Percentiles rank a stretch among this genome's conserved stretches.
Evolutionary conservation across 2,329 filamentous ascomycete genomes (phyloP).

Genomic region (Cordyceps pruinosa): DNA sequence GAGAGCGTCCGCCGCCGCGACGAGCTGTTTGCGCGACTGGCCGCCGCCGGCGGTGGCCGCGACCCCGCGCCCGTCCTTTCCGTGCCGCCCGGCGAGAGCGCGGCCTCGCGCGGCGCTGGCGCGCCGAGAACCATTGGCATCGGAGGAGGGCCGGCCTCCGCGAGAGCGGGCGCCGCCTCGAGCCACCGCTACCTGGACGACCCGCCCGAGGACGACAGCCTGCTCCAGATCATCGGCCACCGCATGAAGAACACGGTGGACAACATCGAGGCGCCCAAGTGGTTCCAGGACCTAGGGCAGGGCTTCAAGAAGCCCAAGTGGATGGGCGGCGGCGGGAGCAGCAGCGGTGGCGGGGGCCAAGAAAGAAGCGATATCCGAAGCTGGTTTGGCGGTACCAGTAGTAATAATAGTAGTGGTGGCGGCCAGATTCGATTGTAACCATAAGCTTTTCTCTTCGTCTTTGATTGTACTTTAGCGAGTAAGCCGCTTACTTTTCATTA

Average conservation of each 20-base stretch:
- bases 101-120: slow-evolving; percentile 25
- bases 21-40: no score
- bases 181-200: slow-evolving; percentile 34
- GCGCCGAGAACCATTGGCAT: slow-evolving; percentile 37
- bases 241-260: slow-evolving; percentile 90
- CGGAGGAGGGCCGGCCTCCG: slow-evolving; percentile 23
- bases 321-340: slow-evolving; percentile 59
- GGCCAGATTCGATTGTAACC: slow-evolving; percentile 24
- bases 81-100: slow-evolving; percentile 35
- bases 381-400: slow-evolving; percentile 46
- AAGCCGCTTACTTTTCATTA: not conserved
- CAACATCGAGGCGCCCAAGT: slow-evolving; percentile 70
- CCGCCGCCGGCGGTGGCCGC: slow-evolving; percentile 15
- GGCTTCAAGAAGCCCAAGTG: slow-evolving; percentile 72
- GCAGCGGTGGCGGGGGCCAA: slow-evolving; percentile 30
- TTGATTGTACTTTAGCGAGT: not conserved
- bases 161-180: slow-evolving; percentile 23
- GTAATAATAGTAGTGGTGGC: slow-evolving; percentile 29
- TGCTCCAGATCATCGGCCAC: slow-evolving; percentile 77
- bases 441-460: not conserved
- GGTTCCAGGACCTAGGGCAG: slow-evolving; percentile 66
- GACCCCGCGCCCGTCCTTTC: slow-evolving; percentile 40
- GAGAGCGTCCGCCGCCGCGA: no score
- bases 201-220: slow-evolving; percentile 65
- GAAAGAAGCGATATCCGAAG: slow-evolving; percentile 34